Evolutionary conservation across 2,329 filamentous ascomycete species (phyloP).

Genomic region (Claviceps sp.): DNA sequence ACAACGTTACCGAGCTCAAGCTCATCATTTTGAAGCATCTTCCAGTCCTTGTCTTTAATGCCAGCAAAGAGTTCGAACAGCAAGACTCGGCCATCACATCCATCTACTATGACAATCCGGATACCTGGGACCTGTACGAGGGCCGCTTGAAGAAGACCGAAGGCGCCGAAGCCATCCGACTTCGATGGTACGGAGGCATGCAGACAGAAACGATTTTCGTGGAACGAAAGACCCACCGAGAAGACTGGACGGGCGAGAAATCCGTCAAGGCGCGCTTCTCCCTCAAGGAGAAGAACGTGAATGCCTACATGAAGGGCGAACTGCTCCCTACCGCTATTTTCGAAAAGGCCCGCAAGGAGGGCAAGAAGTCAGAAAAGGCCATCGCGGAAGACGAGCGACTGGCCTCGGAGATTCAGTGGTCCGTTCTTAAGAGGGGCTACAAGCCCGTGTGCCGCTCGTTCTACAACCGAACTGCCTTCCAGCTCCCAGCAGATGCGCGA

Average conservation of each 20-base stretch:
- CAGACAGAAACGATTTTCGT: constrained; percentile 90
- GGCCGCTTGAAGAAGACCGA: constrained; percentile 96
- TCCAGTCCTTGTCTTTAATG: constrained; percentile 92
- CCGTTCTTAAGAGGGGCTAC: constrained; percentile 74
- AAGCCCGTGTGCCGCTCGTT: constrained; percentile 87
- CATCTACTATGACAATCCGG: constrained; percentile 94
- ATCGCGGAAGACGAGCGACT: constrained; percentile 85
- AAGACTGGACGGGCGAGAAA: constrained; percentile 98
- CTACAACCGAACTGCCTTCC: constrained; percentile 96
- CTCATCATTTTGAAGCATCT: constrained; percentile 96
- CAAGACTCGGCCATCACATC: constrained; percentile 92
- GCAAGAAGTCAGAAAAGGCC: constrained; percentile 84
- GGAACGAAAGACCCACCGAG: constrained; percentile 93
- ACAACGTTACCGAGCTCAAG: constrained; percentile 97
- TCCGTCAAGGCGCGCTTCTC: constrained; percentile 95
- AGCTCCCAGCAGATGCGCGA: constrained; percentile 87
- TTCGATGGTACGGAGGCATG: constrained; percentile 98
- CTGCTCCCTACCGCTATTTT: constrained; percentile 82
- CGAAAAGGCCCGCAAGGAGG: constrained; percentile 89
- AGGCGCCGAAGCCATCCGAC: constrained; percentile 87
- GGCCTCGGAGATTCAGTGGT: constrained; percentile 87
- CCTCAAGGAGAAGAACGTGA: constrained; percentile 95
- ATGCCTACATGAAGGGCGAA: constrained; percentile 73
- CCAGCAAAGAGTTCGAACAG: constrained; percentile 87
- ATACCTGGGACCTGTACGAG: constrained; percentile 87